phyloP scores from a whole-genome alignment of 768 basidiomycete species.

The Albatrellus ellisii region DNA sequence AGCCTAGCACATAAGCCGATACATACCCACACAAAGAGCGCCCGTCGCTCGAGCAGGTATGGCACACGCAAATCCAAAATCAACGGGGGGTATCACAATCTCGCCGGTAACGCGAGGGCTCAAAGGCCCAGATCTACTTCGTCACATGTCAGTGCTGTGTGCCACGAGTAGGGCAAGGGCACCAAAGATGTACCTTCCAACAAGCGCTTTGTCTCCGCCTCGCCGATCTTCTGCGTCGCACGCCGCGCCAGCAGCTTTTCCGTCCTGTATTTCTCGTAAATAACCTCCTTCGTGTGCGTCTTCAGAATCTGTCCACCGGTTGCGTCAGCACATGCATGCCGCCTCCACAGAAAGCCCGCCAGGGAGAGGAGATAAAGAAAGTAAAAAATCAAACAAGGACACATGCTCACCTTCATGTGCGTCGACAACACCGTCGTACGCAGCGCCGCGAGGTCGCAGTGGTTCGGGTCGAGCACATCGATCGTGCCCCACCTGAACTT shows the following conservation, averaged over 20 bases:
- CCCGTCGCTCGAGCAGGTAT: too few relatives aligned
- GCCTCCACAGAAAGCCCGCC: neutral
- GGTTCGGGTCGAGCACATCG: constrained; percentile 73
- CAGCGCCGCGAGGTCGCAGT: constrained; percentile 81
- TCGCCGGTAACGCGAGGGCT: too few relatives aligned
- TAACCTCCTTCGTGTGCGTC: constrained; percentile 70
- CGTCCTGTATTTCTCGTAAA: constrained; percentile 89
- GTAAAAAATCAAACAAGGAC: neutral
- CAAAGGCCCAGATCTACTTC: neutral
- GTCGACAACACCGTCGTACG: constrained; percentile 75
- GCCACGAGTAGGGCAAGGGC: neutral
- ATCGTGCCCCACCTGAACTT: constrained; percentile 84
- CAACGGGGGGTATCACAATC: too few relatives aligned
- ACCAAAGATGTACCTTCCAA: constrained; percentile 44
- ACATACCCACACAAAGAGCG: too few relatives aligned
- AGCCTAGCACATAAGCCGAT: too few relatives aligned
- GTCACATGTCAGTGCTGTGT: neutral
- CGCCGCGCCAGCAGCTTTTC: constrained; percentile 83
- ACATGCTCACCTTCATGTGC: constrained; percentile 59
- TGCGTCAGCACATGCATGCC: too few relatives aligned
- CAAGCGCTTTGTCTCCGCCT: constrained; percentile 59
- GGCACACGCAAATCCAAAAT: too few relatives aligned
- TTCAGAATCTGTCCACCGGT: constrained; percentile 51
- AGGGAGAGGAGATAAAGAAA: neutral
- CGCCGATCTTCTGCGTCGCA: constrained; percentile 66